Conservation (phyloP, 2,329 filamentous ascomycete genomes). For the Tolypocladium ovalisporum region DNA sequence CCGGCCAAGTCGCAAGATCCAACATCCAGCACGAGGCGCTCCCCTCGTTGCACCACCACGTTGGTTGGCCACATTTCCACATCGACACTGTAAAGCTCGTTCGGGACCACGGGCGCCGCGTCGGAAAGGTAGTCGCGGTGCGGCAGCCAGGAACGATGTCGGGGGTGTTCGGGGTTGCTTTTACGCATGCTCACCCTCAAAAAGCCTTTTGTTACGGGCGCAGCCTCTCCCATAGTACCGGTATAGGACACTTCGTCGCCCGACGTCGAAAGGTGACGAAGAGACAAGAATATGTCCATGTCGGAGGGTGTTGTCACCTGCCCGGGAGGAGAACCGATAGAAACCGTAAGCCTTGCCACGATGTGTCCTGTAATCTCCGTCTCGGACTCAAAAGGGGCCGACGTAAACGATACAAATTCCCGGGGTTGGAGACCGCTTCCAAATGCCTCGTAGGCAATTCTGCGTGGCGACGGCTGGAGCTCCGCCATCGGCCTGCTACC, state of each 20-base stretch:
- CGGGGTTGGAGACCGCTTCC: neutral
- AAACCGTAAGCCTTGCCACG: slow-evolving; percentile 53
- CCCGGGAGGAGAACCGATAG: slow-evolving; percentile 33
- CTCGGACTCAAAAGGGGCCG: slow-evolving; percentile 39
- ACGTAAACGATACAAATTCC: neutral
- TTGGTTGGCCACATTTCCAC: slow-evolving; percentile 57
- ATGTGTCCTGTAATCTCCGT: slow-evolving; percentile 62
- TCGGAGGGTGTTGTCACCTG: slow-evolving; percentile 35
- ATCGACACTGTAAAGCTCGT: slow-evolving; percentile 47
- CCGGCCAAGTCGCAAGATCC: neutral
- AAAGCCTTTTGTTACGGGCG: slow-evolving; percentile 55
- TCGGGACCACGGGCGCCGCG: slow-evolving; percentile 39
- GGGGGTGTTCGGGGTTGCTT: slow-evolving; percentile 34
- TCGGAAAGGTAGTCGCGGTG: slow-evolving; percentile 46
- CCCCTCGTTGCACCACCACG: slow-evolving; percentile 19
- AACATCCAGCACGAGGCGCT: neutral
- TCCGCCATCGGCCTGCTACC: slow-evolving; percentile 6
- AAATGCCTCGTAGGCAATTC: slow-evolving; percentile 35
- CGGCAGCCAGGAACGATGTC: slow-evolving; percentile 28
- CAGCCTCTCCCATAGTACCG: slow-evolving; percentile 51
- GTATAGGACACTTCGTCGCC: slow-evolving; percentile 53
- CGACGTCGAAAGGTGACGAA: slow-evolving; percentile 43
- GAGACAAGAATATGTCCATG: slow-evolving; percentile 53
- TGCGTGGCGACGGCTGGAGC: slow-evolving; percentile 9
- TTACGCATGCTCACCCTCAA: slow-evolving; percentile 47